Percentiles rank a stretch among this genome's conserved stretches.
Evolutionary conservation across 2,329 filamentous ascomycete species (phyloP).

Genomic region (Cadophora malorum): DNA sequence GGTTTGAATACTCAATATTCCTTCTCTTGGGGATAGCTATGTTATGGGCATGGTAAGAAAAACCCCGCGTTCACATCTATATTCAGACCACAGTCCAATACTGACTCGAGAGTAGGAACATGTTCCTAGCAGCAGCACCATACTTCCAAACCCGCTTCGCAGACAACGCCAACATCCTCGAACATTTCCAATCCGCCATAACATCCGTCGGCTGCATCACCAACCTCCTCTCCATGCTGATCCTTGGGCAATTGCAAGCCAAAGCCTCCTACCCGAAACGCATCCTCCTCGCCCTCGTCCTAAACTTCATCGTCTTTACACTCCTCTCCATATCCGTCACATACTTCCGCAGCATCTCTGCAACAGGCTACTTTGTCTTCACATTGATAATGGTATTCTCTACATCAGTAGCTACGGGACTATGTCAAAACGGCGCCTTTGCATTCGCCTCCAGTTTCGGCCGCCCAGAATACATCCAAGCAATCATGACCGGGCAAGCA

Average conservation of each 20-base stretch:
- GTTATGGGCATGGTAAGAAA: constrained; percentile 89
- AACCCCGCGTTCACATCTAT: constrained; percentile 26
- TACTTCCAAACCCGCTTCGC: constrained; percentile 89
- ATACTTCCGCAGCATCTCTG: constrained; percentile 65
- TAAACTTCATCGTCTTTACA: constrained; percentile 79
- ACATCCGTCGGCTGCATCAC: constrained; percentile 85
- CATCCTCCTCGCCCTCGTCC: constrained; percentile 76
- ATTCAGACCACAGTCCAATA: constrained; percentile 1
- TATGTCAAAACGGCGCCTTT: constrained; percentile 94
- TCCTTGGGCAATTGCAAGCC: constrained; percentile 81
- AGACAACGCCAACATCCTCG: constrained; percentile 71
- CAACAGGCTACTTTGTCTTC: constrained; percentile 77
- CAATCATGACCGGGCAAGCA: constrained; percentile 93
- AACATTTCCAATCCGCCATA: constrained; percentile 89
- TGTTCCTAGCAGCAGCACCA: constrained; percentile 94
- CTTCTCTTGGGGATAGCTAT: constrained; percentile 86
- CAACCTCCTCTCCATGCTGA: constrained; percentile 76
- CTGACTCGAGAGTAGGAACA: constrained; percentile 73
- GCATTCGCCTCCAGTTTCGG: constrained; percentile 89
- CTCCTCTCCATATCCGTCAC: constrained; percentile 82
- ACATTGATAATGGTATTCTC: constrained; percentile 80
- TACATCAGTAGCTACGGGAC: constrained; percentile 80
- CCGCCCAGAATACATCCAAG: constrained; percentile 88
- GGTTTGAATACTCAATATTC: constrained; percentile 87
- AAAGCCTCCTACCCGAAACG: constrained; percentile 87